Evolutionary conservation across 2,329 filamentous ascomycete genomes (phyloP), one percentile per base, ranked within the genome.

Genomic region (Hypomyces perniciosus): DNA sequence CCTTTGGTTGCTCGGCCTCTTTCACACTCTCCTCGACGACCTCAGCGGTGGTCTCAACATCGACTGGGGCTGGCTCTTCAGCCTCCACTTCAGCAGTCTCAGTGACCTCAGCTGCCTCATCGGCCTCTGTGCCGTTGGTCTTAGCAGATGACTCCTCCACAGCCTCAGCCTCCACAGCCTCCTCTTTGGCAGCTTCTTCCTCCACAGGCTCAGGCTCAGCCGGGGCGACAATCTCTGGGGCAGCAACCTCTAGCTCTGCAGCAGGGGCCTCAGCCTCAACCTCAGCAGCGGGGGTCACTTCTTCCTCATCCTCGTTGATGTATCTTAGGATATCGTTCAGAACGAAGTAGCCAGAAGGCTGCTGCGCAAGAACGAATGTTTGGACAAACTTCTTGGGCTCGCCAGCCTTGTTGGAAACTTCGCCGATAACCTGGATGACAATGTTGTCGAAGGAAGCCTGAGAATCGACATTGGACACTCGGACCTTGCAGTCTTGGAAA

Each of bases 301-400:
- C 88, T 54, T 96, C 90, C 39, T 79, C 79, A 61, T 92, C 88
- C 55, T 93, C 89, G 57, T 86, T 84, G 59, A 99, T 84, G 72
- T 95, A 97, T 61, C 93, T 83, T 76, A 97, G 90, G 68, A 99
- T 96, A 66, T 99, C 93, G 71, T 99, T 99, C 62, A 99, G 81
- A 33, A 99, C 92, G 62, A 95, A 99, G 77, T 97, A 99, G 57
- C 93, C 93, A 51, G 92, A 95, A 45, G 90, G 90, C 74, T 99
- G 93, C 70, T 92, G 85, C 44, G 93, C 93, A 56, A 99, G 87
- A 56, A 99, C 89, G 62, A 99, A 99, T 47, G 92, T 97, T 78
- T 99, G 93, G 38, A 91, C 87, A 65, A 99, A 99, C 71, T 96
- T 96, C 77, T 88, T 91, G 64, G 92, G 89, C 53, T 93, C 88